Conservation (phyloP, 2,329 filamentous ascomycete genomes). For the Colletotrichum coccodes region DNA sequence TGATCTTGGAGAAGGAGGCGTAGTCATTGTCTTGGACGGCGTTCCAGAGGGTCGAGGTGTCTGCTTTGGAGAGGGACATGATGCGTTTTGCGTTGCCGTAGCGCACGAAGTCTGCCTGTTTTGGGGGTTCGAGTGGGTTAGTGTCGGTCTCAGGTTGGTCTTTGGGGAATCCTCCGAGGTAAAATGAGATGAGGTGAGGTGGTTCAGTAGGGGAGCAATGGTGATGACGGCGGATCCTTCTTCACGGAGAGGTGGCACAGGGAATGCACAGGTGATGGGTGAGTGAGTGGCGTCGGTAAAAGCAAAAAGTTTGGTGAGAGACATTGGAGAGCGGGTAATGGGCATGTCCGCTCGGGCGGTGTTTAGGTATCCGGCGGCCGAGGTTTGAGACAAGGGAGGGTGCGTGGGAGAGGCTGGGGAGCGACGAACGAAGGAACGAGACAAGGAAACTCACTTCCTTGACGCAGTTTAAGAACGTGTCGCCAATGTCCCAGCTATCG, state of each 20-base stretch:
- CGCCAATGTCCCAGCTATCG: conserved; percentile 67
- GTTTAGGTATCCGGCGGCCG: neutral
- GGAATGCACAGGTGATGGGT: neutral
- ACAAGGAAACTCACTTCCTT: conserved; percentile 62
- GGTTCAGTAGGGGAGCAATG: neutral
- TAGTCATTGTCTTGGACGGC: conserved; percentile 84
- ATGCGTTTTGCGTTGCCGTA: conserved; percentile 91
- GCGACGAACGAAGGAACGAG: neutral
- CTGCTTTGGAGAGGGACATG: conserved; percentile 86
- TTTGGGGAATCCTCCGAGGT: neutral
- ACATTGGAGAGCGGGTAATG: neutral
- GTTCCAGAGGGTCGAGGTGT: conserved; percentile 85
- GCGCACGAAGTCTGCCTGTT: conserved; percentile 82
- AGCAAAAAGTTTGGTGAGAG: neutral
- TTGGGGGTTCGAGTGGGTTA: neutral
- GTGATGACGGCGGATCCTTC: neutral
- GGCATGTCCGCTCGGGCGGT: neutral
- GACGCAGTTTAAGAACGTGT: conserved; percentile 72
- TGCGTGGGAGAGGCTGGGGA: neutral
- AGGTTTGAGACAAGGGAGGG: neutral
- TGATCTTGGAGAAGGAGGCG: conserved; percentile 76
- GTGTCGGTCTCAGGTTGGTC: neutral
- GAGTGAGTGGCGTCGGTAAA: neutral
- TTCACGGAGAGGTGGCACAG: neutral
- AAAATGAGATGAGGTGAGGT: neutral